Evolutionary conservation across 176 grass and related monocot species (phyloP).

Genomic region (Elaeis guineensis): DNA sequence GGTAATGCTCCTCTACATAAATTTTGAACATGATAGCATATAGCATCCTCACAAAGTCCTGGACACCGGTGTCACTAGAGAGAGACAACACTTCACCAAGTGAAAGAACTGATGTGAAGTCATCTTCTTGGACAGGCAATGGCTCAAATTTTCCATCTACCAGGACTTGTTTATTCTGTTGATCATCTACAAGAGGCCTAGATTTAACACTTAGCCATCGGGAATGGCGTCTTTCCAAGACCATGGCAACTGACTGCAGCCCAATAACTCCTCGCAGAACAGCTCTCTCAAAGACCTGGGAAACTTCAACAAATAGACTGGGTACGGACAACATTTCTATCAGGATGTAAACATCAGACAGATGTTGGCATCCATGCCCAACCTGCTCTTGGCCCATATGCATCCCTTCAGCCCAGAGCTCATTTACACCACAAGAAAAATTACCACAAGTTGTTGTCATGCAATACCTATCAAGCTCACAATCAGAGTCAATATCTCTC

Average conservation of each 20-base stretch:
- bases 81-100: slow-evolving; percentile 79
- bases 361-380: slow-evolving; percentile 46
- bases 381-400: slow-evolving; percentile 50
- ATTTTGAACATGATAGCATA: slow-evolving; percentile 90
- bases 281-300: slow-evolving; percentile 64
- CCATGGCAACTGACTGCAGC: slow-evolving; percentile 66
- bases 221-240: slow-evolving; percentile 82
- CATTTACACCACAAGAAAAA: slow-evolving; percentile 24
- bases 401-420: slow-evolving; percentile 58
- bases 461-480: slow-evolving; percentile 43
- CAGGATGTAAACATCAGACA: slow-evolving; percentile 80
- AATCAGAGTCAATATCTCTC: slow-evolving; percentile 72
- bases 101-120: slow-evolving; percentile 82
- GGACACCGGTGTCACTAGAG: slow-evolving; percentile 49
- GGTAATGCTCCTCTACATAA: slow-evolving; percentile 65
- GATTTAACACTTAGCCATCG: slow-evolving; percentile 41
- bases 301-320: slow-evolving; percentile 58
- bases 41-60: slow-evolving; percentile 77
- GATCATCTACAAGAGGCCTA: slow-evolving; percentile 47
- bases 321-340: slow-evolving; percentile 82
- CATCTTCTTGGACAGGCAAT: slow-evolving; percentile 53
- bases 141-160: slow-evolving; percentile 55
- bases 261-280: slow-evolving; percentile 49
- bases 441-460: slow-evolving; percentile 32
- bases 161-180: slow-evolving; percentile 40